These are phyloP conservation scores for Pholiota conissans DNA, from an alignment of 768 basidiomycete genomes.

Conservation along the genomic window DNA sequence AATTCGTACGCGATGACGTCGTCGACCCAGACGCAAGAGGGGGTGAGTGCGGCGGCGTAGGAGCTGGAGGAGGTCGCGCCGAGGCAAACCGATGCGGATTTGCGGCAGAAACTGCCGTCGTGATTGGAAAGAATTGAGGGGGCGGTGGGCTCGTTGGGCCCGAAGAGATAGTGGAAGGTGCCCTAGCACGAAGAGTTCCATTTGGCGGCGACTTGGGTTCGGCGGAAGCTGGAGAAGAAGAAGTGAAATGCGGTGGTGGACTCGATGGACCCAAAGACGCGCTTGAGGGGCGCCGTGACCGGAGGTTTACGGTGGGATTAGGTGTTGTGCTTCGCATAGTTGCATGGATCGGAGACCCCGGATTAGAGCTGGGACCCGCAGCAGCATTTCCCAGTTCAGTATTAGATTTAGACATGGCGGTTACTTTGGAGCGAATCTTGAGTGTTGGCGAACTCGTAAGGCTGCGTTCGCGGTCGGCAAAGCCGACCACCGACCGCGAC, in stretches of 20 bases:
- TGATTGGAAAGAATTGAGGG: slow-evolving; percentile 56
- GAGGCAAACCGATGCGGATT: slow-evolving; percentile 57
- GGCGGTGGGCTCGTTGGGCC: slow-evolving; percentile 24
- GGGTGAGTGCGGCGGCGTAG: neutral
- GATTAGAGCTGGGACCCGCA: neutral
- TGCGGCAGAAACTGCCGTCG: slow-evolving; percentile 51
- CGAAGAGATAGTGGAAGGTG: slow-evolving; percentile 42
- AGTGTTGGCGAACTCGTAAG: slow-evolving; percentile 27
- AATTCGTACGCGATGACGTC: slow-evolving; percentile 16
- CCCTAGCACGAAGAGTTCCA: slow-evolving; percentile 27
- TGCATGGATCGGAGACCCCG: neutral
- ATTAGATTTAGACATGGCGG: slow-evolving; percentile 41
- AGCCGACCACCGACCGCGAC: slow-evolving; percentile 15
- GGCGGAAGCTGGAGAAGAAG: slow-evolving; percentile 27
- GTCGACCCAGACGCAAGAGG: neutral
- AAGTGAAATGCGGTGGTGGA: slow-evolving; percentile 12
- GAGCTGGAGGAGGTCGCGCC: slow-evolving; percentile 20
- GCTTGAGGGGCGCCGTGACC: neutral
- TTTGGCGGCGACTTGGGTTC: slow-evolving; percentile 1
- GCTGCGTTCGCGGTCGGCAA: slow-evolving; percentile 15
- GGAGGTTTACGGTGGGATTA: slow-evolving; percentile 3
- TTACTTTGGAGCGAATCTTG: slow-evolving; percentile 64
- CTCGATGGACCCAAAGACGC: slow-evolving; percentile 18
- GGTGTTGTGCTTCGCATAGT: neutral
- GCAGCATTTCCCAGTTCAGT: neutral